These are phyloP conservation scores for Scheffersomyces coipomensis DNA, from an alignment of 805 yeast species.

Conservation along the genomic window DNA sequence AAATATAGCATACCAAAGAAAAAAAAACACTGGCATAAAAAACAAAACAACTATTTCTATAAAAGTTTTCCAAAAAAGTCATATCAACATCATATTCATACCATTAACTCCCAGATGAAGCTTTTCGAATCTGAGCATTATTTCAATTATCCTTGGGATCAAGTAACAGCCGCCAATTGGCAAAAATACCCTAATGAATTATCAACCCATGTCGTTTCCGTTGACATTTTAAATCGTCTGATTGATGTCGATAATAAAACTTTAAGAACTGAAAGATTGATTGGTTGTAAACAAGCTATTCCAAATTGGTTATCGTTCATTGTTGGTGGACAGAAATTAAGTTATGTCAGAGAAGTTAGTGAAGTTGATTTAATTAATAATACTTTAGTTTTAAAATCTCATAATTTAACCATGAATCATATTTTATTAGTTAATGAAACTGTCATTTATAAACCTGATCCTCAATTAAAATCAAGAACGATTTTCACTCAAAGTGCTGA, in stretches of 20 bases:
- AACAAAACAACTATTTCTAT: no score
- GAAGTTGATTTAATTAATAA: conserved; percentile 69
- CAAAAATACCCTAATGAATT: conserved; percentile 93
- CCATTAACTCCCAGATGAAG: conserved; percentile 65
- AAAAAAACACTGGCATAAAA: no score
- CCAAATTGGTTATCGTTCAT: conserved; percentile 77
- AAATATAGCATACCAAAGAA: no score
- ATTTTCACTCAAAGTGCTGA: conserved; percentile 79
- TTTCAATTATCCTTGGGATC: conserved; percentile 88
- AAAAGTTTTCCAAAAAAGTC: no score
- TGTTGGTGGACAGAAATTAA: conserved; percentile 69
- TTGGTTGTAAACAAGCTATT: conserved; percentile 82
- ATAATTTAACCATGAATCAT: conserved; percentile 78
- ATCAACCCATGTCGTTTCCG: conserved; percentile 90
- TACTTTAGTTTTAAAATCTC: conserved; percentile 77
- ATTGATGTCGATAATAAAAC: conserved; percentile 48
- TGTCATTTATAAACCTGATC: conserved; percentile 77
- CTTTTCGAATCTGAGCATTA: conserved; percentile 67
- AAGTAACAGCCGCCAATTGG: conserved; percentile 96
- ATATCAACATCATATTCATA: no score
- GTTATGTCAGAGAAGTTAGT: conserved; percentile 86
- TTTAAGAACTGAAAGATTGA: conserved; percentile 79
- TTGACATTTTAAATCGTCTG: conserved; percentile 80
- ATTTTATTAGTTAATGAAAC: conserved; percentile 81
- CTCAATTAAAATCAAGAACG: conserved; percentile 47